Evolutionary conservation across 1,284 basidiomycete species (phyloP), one percentile per base, ranked within the genome.

Genomic region (Irpex rosettiformis): DNA sequence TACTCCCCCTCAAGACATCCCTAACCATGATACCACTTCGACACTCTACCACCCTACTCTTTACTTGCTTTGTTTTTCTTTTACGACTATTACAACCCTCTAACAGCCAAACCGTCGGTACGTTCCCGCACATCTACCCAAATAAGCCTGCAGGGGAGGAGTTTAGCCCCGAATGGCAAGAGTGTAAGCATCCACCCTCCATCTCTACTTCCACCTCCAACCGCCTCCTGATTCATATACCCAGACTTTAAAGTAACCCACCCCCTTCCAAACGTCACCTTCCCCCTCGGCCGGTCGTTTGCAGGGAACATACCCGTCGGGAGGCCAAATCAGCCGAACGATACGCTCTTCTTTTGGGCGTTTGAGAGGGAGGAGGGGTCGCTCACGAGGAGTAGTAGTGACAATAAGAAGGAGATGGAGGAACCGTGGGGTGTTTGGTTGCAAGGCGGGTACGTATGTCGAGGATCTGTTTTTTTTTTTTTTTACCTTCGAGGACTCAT

Each of bases 381-480:
- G 1, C 71, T 90, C 58, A 86, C 85, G 6, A 67, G 72, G 3
- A 59, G 63, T 22, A 67, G 66, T 13, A 61, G 63, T 27, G n/a
- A 2, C 2, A n/a, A n/a, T n/a, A n/a, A n/a, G n/a, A n/a, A n/a
- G n/a, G n/a, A n/a, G n/a, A n/a, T n/a, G n/a, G 63, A 66, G 40
- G 74, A 81, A 43, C 88, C 89, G 2, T 90, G 88, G 88, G 81
- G 80, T 7, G 86, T 90, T 52, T 91, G 87, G 87, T 69, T 91
- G 25, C 89, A 89, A 63, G 87, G 87, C 79, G 85, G 69, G 63
- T 81, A 53, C 13, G 49, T 52, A 7, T 37, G 7, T 37, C 16
- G 3, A 4, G 16, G 4, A 8, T 10, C 18, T 45, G 8, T n/a
- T 13, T 18, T 45, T 18, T 8, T 16, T 10, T 45, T 37, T 37